Percentiles rank a stretch among this genome's conserved stretches.
These are phyloP conservation scores for Corchorus olitorius DNA, from an alignment of 345 rosid species.

Conservation along the genomic window DNA sequence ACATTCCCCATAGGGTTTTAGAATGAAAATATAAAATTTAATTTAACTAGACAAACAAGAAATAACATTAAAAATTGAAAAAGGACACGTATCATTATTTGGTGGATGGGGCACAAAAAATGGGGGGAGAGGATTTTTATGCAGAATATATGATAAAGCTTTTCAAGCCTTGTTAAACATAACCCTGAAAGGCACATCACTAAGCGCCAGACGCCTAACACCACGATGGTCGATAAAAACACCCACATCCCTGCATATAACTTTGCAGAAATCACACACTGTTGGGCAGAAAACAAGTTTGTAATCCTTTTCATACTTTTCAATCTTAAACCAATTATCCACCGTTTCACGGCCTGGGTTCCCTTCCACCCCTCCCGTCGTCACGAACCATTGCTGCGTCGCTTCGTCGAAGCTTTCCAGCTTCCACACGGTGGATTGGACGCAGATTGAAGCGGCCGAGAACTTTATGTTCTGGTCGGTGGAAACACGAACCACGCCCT, in stretches of 20 bases:
- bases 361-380: conserved; percentile 22
- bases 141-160: too few species aligned
- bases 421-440: conserved; percentile 18
- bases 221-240: conserved; percentile 8
- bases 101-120: too few species aligned
- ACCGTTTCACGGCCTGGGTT: conserved; percentile 10
- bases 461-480: conserved; percentile 35
- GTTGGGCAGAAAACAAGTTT: conserved; percentile 21
- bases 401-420: conserved; percentile 16
- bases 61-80: too few species aligned
- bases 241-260: conserved; percentile 13
- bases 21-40: too few species aligned
- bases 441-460: conserved; percentile 3
- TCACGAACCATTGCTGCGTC: background rate
- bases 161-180: conserved; percentile 15
- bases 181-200: conserved; percentile 17
- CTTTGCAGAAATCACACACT: conserved; percentile 16
- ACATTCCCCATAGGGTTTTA: too few species aligned
- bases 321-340: conserved; percentile 27
- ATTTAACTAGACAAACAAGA: too few species aligned
- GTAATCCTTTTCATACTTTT: conserved; percentile 19
- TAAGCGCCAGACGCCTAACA: conserved; percentile 8
- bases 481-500: conserved; percentile 32
- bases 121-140: too few species aligned
- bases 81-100: too few species aligned